These are phyloP conservation scores for Backusella sp. DNA, from an alignment of 192 early-diverging fungal species.

Conservation along the genomic window DNA sequence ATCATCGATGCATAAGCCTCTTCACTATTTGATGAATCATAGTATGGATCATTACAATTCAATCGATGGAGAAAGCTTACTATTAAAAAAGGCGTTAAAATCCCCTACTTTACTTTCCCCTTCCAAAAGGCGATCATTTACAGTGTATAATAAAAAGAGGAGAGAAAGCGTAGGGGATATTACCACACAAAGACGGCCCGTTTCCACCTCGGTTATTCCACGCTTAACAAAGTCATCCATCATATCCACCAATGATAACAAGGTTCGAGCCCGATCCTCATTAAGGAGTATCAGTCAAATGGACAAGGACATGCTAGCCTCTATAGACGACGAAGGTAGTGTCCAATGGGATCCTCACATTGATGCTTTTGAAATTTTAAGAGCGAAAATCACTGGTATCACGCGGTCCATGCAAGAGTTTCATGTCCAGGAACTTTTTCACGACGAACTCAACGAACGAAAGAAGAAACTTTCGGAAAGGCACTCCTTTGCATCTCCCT, in stretches of 20 bases:
- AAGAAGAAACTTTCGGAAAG: background rate
- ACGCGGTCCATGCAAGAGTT: slow-evolving; percentile 22
- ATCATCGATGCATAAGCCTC: slow-evolving; percentile 2
- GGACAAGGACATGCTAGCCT: background rate
- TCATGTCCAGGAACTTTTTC: slow-evolving; percentile 21
- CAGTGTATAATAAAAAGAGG: slow-evolving; percentile 10
- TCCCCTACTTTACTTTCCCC: background rate
- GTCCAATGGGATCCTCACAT: slow-evolving; percentile 18
- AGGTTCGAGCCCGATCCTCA: background rate
- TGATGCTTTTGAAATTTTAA: slow-evolving; percentile 21
- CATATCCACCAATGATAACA: background rate
- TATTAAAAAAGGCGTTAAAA: slow-evolving; percentile 12
- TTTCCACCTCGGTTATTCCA: slow-evolving; percentile 2
- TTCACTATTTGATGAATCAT: background rate
- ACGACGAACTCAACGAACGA: background rate
- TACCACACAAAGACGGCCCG: background rate
- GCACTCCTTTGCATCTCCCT: background rate
- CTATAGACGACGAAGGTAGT: background rate
- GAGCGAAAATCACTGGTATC: slow-evolving; percentile 23
- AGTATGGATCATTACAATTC: background rate
- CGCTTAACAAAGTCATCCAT: slow-evolving; percentile 14
- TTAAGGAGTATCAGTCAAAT: slow-evolving; percentile 10
- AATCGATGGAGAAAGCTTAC: slow-evolving; percentile 3
- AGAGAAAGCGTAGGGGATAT: slow-evolving; percentile 20
- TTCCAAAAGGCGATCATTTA: background rate